Percentiles rank a stretch among this genome's conserved stretches.
Conservation (phyloP, 2,329 filamentous ascomycete genomes). For the Xylaria sp. region DNA sequence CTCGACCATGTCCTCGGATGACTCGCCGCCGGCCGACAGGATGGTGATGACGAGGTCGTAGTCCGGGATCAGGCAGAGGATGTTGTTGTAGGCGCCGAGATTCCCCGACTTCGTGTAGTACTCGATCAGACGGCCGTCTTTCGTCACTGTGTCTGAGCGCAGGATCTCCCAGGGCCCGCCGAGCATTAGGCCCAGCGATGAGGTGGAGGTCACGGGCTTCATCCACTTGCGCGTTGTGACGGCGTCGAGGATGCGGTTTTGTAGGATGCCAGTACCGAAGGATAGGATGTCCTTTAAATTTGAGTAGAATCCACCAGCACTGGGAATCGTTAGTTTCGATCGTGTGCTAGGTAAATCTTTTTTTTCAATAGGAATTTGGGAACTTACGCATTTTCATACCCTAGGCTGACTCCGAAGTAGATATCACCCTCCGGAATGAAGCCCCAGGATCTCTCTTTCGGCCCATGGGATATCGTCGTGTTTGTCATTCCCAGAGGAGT, state of each 20-base stretch:
- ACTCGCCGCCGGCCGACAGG: conserved; percentile 44
- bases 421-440: conserved; percentile 45
- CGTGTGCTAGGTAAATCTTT: no score
- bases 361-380: no score
- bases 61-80: conserved; percentile 50
- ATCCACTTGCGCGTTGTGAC: conserved; percentile 46
- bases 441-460: conserved; percentile 40
- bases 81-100: conserved; percentile 49
- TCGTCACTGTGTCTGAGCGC: conserved; percentile 48
- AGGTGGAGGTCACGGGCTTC: conserved; percentile 47
- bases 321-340: conserved; percentile 18
- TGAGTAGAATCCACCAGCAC: conserved; percentile 48
- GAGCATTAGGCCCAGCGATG: conserved; percentile 46
- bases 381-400: conserved; percentile 46
- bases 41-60: conserved; percentile 49
- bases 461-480: conserved; percentile 43
- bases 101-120: conserved; percentile 52
- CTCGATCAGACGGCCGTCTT: conserved; percentile 48
- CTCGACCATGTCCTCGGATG: conserved; percentile 41
- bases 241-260: conserved; percentile 41
- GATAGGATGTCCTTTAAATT: conserved; percentile 46
- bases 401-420: conserved; percentile 44
- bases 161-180: conserved; percentile 53
- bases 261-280: conserved; percentile 46
- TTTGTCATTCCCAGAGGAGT: conserved; percentile 43